Evolutionary conservation across 2,329 filamentous ascomycete species (phyloP), one percentile per base, ranked within the genome.

Genomic region (Dactylellina drechsleri): DNA sequence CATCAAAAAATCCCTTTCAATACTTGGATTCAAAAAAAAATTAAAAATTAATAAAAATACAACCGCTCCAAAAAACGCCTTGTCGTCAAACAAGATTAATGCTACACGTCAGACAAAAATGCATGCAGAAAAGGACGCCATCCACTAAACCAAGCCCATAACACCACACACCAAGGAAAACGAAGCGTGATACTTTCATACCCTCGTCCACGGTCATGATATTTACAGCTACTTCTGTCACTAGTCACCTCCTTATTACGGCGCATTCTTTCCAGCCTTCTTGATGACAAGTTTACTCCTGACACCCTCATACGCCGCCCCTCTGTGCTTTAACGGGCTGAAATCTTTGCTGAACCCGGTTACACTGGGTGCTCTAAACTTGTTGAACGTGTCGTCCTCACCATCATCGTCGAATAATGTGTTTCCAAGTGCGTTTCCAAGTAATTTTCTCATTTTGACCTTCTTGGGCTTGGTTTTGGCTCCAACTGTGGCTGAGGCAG

Each of bases 371-470:
- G 72, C 72, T 60, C 72, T 47, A 60, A 76, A 70, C 31, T 76
- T 76, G 40, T 66, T 66, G 28, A 76, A 62, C 1, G 60, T 71
- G 20, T 64, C 83, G 73, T 87, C 87, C 10, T 82, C 87, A 7
- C 91, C 90, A 3, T 89, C 89, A 7, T 90, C 89, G 71, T 91
- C 89, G 78, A 94, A 92, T 4, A 95, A 80, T 2, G 88, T 91
- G 78, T 83, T 85, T 77, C 88, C 87, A 56, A 86, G 87, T 20
- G 86, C 85, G 20, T 82, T 83, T 2, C 89, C 88, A 0, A 91
- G 84, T 4, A 92, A 83, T 82, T 92, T 93, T 76, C 90, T 87
- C 84, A 90, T 93, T 85, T 90, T 92, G 41, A 60, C 53, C 26
- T 76, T 76, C 72, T 76, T 76, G n/a, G 66, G 59, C 80, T 87